Conservation (phyloP, 2,329 filamentous ascomycete species). For the Pyricularia pennisetigena region DNA sequence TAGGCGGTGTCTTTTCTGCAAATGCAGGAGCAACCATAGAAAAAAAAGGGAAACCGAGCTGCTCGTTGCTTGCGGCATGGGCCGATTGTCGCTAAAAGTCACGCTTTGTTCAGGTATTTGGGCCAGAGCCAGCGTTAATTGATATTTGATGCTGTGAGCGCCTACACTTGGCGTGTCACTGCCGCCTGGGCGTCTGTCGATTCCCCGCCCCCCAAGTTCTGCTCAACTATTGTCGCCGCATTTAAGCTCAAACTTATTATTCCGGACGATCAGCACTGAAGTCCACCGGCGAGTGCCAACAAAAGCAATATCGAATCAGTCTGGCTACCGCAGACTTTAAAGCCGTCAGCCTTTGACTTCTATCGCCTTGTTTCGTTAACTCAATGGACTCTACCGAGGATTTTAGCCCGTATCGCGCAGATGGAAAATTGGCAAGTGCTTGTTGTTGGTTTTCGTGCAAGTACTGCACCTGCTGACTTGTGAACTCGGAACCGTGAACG, state of each 20-base stretch:
- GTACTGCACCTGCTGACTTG: background rate
- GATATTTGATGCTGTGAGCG: background rate
- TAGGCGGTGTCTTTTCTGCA: background rate
- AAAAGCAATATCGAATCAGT: background rate
- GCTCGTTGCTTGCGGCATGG: background rate
- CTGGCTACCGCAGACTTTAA: background rate
- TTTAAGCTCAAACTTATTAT: background rate
- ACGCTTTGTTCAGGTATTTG: background rate
- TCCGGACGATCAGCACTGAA: background rate
- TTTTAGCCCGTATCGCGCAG: slow-evolving; percentile 46
- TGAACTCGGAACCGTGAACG: slow-evolving; percentile 1
- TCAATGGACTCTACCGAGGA: slow-evolving; percentile 27
- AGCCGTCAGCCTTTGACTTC: background rate
- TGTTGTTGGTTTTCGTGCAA: background rate
- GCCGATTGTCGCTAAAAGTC: background rate
- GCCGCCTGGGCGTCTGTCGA: background rate
- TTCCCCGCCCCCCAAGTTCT: background rate
- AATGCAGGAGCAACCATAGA: background rate
- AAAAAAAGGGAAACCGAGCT: background rate
- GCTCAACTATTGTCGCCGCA: background rate
- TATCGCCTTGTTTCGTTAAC: background rate
- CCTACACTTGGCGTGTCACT: background rate
- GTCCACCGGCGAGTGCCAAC: background rate
- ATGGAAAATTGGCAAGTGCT: slow-evolving; percentile 42
- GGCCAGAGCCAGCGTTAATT: background rate